Percentiles rank a stretch among this genome's conserved stretches.
Evolutionary conservation across 129 eudicot species (phyloP).

Genomic region (Logfia minima): DNA sequence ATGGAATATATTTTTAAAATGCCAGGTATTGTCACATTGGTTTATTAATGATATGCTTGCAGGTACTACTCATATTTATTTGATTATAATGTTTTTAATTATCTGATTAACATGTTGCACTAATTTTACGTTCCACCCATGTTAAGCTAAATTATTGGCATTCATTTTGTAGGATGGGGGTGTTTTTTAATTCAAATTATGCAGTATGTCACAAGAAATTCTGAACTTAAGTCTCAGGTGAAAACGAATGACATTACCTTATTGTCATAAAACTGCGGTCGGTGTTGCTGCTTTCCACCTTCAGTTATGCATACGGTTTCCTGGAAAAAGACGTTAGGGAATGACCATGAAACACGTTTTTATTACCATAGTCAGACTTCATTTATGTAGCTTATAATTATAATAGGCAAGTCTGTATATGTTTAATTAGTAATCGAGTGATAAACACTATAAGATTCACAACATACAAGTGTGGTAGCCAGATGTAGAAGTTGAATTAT

Average conservation of each 20-base stretch:
- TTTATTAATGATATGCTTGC: constrained; percentile 14
- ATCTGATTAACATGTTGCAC: constrained; percentile 22
- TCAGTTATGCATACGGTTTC: background rate
- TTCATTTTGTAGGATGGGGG: constrained; percentile 20
- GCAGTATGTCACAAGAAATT: constrained; percentile 14
- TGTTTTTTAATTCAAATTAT: constrained; percentile 5
- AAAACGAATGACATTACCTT: background rate
- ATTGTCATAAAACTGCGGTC: background rate
- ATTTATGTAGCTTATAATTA: background rate
- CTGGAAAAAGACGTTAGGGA: background rate
- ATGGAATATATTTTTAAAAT: background rate
- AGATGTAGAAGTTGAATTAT: constrained; percentile 19
- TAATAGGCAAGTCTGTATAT: background rate
- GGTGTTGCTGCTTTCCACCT: background rate
- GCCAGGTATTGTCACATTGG: constrained; percentile 14
- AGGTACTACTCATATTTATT: constrained; percentile 6
- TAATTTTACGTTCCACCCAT: constrained; percentile 37
- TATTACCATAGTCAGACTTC: background rate
- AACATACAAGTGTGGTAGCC: constrained; percentile 30
- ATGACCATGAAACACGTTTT: background rate
- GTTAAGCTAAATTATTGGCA: constrained; percentile 40
- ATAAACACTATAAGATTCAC: constrained; percentile 29
- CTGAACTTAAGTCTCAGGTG: background rate
- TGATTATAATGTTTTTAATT: constrained; percentile 15
- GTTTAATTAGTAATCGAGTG: constrained; percentile 24